These are phyloP conservation scores for Croton setiger DNA, from an alignment of 441 rosid species.

Conservation along the genomic window DNA sequence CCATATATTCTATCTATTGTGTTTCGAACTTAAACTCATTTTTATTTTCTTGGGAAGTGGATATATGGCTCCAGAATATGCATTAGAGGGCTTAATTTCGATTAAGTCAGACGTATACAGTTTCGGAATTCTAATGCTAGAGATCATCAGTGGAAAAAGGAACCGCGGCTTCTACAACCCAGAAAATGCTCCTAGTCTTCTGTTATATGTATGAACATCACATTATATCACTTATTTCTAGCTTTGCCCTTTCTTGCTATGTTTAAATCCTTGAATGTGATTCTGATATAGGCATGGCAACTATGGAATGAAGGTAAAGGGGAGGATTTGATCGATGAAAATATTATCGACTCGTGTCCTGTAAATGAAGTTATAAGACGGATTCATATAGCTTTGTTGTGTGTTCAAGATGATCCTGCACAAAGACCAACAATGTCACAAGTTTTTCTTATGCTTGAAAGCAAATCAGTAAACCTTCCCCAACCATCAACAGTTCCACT, in stretches of 20 bases:
- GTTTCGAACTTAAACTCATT: background rate
- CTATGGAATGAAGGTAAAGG: conserved; percentile 26
- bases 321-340: conserved; percentile 17
- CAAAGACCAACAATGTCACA: conserved; percentile 56
- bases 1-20: background rate
- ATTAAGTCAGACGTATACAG: conserved; percentile 48
- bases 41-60: conserved; percentile 30
- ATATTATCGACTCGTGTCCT: conserved; percentile 24
- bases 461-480: conserved; percentile 39
- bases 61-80: conserved; percentile 59
- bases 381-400: conserved; percentile 56
- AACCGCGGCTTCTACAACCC: conserved; percentile 32
- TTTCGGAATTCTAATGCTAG: conserved; percentile 41
- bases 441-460: conserved; percentile 53
- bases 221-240: background rate
- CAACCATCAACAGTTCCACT: conserved; percentile 31
- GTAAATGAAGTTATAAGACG: conserved; percentile 46
- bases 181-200: conserved; percentile 33
- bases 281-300: conserved; percentile 29
- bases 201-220: conserved; percentile 28
- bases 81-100: conserved; percentile 40
- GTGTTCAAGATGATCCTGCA: conserved; percentile 57
- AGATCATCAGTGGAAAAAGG: conserved; percentile 45
- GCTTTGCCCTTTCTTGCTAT: background rate
- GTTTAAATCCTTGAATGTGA: conserved; percentile 6